Evolutionary conservation across 139 green algal genomes (phyloP), one percentile per base, ranked within the genome.

Genomic region (Marvania coccoides): DNA sequence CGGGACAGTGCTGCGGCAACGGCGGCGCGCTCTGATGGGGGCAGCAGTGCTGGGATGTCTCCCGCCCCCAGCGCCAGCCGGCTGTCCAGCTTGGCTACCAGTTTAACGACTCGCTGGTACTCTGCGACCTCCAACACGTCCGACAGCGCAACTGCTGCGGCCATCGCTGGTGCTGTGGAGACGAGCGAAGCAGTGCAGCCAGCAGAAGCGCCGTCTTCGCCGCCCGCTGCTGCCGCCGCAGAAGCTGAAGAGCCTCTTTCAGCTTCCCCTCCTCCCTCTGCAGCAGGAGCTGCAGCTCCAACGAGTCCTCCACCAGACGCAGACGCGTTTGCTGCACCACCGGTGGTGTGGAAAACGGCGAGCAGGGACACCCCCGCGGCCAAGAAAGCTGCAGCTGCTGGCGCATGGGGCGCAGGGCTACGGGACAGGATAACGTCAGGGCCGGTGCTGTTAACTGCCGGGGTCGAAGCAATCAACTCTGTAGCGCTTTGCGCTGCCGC

Each of bases 271-370:
- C 36, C 56, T 47, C 56, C 56, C 71, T 33, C 45, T 73, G 31
- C 47, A 67, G 40, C 58, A 72, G n/a, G 56, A 75, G 65, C 65
- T 58, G 29, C 75, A 59, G 57, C 33, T 51, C 34, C 47, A 58
- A 70, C 64, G 69, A 56, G 4, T 29, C 29, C 7, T 26, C 40
- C 34, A 53, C 42, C 35, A 67, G 36, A 64, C 58, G 42, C 54
- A 40, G 34, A 6, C 9, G 14, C 29, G 24, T 15, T n/a, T 15
- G 61, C 47, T 12, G 46, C 60, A 29, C 34, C 30, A 10, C 12
- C 23, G 0, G 3, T 57, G 24, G 57, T 24, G 42, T 23, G 1
- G 23, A 2, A 26, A 5, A 36, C 65, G 6, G 54, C 3, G 14
- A 29, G 19, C 51, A 4, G 38, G 19, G 48, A 8, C 14, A 5